Percentiles rank a stretch among this genome's conserved stretches.
Evolutionary conservation across 169 alveolate genomes (phyloP).

Genomic region (Eimeria acervulina): DNA sequence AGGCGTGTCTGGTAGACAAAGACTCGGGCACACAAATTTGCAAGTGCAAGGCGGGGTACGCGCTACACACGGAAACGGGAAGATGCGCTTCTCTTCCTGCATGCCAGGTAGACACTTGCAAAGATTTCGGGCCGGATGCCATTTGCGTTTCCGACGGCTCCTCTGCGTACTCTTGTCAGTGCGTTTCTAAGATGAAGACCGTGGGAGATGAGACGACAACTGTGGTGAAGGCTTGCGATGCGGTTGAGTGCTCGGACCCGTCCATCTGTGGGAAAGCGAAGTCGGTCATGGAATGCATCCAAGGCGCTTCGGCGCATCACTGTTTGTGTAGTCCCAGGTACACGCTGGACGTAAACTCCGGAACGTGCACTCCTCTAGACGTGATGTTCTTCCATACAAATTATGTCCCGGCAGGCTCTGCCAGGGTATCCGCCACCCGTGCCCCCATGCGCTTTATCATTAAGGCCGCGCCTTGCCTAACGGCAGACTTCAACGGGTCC

Average conservation of each 20-base stretch:
- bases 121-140: slow-evolving; percentile 43
- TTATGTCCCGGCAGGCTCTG: slow-evolving; percentile 4
- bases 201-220: slow-evolving; percentile 59
- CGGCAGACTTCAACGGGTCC: slow-evolving; percentile 36
- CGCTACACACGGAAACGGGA: slow-evolving; percentile 48
- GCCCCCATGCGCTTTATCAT: slow-evolving; percentile 59
- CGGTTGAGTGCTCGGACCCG: slow-evolving; percentile 66
- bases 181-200: slow-evolving; percentile 17
- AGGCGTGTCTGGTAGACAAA: slow-evolving; percentile 44
- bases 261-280: slow-evolving; percentile 32
- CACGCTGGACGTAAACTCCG: not conserved
- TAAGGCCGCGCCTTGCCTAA: slow-evolving; percentile 52
- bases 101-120: slow-evolving; percentile 45
- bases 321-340: slow-evolving; percentile 15
- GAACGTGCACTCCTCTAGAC: not conserved
- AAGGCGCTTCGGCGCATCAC: not conserved
- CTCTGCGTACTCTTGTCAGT: slow-evolving; percentile 16
- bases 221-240: slow-evolving; percentile 57
- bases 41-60: slow-evolving; percentile 73
- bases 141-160: slow-evolving; percentile 72
- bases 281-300: slow-evolving; percentile 49
- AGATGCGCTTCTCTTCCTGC: slow-evolving; percentile 46
- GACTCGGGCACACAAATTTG: slow-evolving; percentile 59
- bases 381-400: not conserved
- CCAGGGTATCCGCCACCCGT: slow-evolving; percentile 65